Base-by-base conservation (phyloP, 768 basidiomycete species). In the Boletus vinaceobasis region DNA sequence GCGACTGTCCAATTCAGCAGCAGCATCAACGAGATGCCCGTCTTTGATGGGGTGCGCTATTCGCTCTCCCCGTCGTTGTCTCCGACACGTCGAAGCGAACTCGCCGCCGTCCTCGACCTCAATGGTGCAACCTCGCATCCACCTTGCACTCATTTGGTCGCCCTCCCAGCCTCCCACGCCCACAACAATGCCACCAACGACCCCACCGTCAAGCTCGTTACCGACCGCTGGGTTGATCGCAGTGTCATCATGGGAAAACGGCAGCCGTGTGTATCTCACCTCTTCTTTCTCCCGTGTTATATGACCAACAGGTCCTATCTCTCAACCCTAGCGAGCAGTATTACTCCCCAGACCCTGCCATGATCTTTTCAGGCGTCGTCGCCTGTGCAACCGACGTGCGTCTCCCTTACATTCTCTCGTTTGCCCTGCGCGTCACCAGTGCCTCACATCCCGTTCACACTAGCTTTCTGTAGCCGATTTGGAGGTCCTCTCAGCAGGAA, bases 301-400 rank as follows among this genome's bases (percentile, higher is more conserved):
- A 46, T 50, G 14, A 53, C 60, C 35, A 38, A 26, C 55, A 35
- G 55, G 23, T 21, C 23, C 8, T 31, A 3, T n/a, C 15, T n/a
- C 50, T 33, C 9, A 10, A 29, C 50, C 23, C 35, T 38, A 85
- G 83, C 23, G 66, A 83, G 7, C 69, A 79, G 26, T 82, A 75
- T 65, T 94, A 85, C 73, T 94, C 92, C 2, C 76, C 90, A 3
- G 85, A 93, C 66, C 88, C 89, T 0, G 68, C 78, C 1, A 82
- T 84, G 77, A 78, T 93, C 45, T 95, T 96, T 73, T 94, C 92
- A 7, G 90, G 90, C 2, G 76, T 94, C 19, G 80, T 88, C 10
- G 88, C 85, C 0, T 86, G 86, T 62, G 82, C 85, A 4, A 77
- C 83, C 14, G 86, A 87, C 56, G 86, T 90, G 55, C 52, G 78